Percentiles rank a stretch among this genome's conserved stretches.
Evolutionary conservation across 768 basidiomycete species (phyloP).

Genomic region (Hypholoma sublateritium): DNA sequence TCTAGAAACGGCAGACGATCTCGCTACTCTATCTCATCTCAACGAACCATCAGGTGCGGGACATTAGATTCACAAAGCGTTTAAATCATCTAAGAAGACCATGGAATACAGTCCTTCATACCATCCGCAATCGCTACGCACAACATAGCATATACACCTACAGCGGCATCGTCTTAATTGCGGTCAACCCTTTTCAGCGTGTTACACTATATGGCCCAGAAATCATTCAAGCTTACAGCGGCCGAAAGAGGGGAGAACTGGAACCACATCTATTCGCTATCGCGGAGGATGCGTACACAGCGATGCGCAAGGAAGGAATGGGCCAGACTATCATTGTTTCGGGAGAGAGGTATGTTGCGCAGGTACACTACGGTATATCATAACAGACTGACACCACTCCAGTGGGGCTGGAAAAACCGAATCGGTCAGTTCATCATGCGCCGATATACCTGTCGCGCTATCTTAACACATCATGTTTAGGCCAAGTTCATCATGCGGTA

Average conservation of each 20-base stretch:
- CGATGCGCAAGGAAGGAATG: slow-evolving; percentile 90
- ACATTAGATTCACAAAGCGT: not conserved
- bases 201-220: slow-evolving; percentile 96
- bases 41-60: slow-evolving; percentile 92
- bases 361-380: slow-evolving; percentile 10
- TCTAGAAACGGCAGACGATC: slow-evolving; percentile 95
- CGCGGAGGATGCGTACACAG: slow-evolving; percentile 97
- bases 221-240: slow-evolving; percentile 96
- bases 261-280: slow-evolving; percentile 99
- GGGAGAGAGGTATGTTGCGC: slow-evolving; percentile 78
- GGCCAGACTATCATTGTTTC: slow-evolving; percentile 99
- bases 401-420: slow-evolving; percentile 99
- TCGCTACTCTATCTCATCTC: slow-evolving; percentile 95
- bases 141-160: slow-evolving; percentile 99
- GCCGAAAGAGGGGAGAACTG: slow-evolving; percentile 87
- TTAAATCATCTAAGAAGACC: not conserved
- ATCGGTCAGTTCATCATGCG: slow-evolving; percentile 55
- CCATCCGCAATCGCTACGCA: slow-evolving; percentile 94
- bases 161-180: slow-evolving; percentile 97
- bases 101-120: slow-evolving; percentile 75
- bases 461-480: slow-evolving; percentile 32
- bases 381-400: slow-evolving; percentile 15
- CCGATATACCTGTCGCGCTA: not conserved
- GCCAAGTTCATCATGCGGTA: slow-evolving; percentile 99
- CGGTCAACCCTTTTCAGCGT: slow-evolving; percentile 98